Conservation (phyloP, 257 asterid genomes). For the Mitragyna speciosa region DNA sequence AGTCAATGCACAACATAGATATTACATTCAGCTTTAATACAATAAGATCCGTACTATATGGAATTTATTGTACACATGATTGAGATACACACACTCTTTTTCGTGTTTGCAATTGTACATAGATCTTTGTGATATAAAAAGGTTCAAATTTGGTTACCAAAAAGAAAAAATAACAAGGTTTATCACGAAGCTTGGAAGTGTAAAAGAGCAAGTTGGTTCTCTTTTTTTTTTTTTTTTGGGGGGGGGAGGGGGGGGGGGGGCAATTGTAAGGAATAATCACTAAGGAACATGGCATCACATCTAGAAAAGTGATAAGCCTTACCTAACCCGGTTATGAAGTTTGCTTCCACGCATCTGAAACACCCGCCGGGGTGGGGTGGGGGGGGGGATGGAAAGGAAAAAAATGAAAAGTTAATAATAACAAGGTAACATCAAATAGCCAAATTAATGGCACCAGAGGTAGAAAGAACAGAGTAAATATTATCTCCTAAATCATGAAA, state of each 20-base stretch:
- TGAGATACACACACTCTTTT: not conserved
- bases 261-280: not conserved
- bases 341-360: slow-evolving; percentile 92
- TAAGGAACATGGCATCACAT: not conserved
- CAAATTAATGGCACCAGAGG: not conserved
- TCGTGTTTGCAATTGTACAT: not conserved
- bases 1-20: not conserved
- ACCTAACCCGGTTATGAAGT: slow-evolving; percentile 97
- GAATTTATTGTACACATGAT: not conserved
- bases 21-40: not conserved
- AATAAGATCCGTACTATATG: not conserved
- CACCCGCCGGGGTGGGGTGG: no score
- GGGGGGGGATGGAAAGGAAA: no score
- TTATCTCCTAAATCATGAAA: not conserved
- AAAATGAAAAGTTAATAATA: slow-evolving; percentile 9
- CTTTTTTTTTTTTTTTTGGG: no score
- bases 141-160: not conserved
- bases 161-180: not conserved
- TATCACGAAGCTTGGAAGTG: not conserved
- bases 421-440: slow-evolving; percentile 3
- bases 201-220: not conserved
- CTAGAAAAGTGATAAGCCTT: slow-evolving; percentile 13
- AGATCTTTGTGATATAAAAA: not conserved
- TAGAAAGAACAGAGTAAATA: not conserved
- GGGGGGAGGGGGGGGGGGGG: not conserved